A percentile compares a stretch with the other conserved stretches of the same genome.
Conservation (phyloP, 1,284 basidiomycete species). For the Xanthoconium separans region DNA sequence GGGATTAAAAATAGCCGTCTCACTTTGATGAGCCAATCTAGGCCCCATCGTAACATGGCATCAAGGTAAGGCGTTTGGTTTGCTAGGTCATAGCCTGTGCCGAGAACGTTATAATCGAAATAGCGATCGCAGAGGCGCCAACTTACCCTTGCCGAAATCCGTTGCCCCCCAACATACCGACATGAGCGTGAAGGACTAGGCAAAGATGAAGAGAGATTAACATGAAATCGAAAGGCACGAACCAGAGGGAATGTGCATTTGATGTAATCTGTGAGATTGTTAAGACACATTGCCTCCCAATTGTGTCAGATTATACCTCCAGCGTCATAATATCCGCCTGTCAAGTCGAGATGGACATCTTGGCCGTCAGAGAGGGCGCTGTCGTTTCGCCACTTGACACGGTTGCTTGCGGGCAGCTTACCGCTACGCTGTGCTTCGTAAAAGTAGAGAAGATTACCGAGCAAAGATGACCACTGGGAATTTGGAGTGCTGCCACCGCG, state of each 20-base stretch:
- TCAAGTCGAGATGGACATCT: conserved; percentile 73
- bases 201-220: conserved; percentile 3
- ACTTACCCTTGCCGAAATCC: conserved; percentile 71
- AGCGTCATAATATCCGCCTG: conserved; percentile 90
- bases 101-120: neutral
- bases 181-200: conserved; percentile 74
- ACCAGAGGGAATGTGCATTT: conserved; percentile 83
- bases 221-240: conserved; percentile 15
- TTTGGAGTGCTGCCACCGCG: conserved; percentile 49
- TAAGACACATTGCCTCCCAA: neutral
- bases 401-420: conserved; percentile 62
- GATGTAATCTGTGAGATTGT: conserved; percentile 67
- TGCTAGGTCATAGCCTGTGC: conserved; percentile 74
- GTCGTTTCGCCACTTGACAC: conserved; percentile 86
- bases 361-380: conserved; percentile 76
- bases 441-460: conserved; percentile 83
- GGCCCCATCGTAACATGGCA: conserved; percentile 82
- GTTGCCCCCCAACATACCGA: conserved; percentile 86
- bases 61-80: conserved; percentile 90
- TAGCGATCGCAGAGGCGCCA: neutral
- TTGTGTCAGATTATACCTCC: conserved; percentile 52
- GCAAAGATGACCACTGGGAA: conserved; percentile 75
- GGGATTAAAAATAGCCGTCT: conserved; percentile 13
- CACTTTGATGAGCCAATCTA: conserved; percentile 90
- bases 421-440: conserved; percentile 92